Evolutionary conservation across 441 rosid genomes (phyloP), one percentile per base, ranked within the genome.

Genomic region (Mallotus japonicus): DNA sequence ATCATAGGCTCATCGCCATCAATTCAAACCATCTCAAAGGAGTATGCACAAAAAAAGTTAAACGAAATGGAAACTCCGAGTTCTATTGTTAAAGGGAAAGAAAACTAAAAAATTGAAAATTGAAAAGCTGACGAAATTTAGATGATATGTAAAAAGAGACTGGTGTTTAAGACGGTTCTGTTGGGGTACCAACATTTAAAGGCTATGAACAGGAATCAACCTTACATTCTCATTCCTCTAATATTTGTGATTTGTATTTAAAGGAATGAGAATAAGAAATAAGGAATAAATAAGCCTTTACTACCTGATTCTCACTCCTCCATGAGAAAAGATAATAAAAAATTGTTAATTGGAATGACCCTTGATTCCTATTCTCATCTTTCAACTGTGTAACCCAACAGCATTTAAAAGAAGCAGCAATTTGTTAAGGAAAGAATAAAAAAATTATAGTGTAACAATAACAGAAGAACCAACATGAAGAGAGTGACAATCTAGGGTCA

Each of bases 361-460:
- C 49, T 37, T 44, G 13, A 62, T 62, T 62, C n/a, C 47, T 62
- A 58, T 37, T 62, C 49, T 20, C 17, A 37, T 49, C 19, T 62
- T 62, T 16, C 40, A 62, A 37, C 13, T 62, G 40, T 62, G 66
- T 37, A 62, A 62, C 66, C 66, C 37, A 62, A 62, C 17, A 62
- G 14, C 49, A 14, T 62, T 37, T 20, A 37, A 62, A 22, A n/a
- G 47, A 37, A 62, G 66, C 16, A 40, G 17, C 47, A 16, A 61
- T 61, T 37, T 37, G 6, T 37, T 3, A 37, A 37, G 40, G 40
- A 6, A 37, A 37, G 5, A 37, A 37, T 37, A 37, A 37, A 37
- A 28, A 37, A 4, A 37, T 37, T 37, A 37, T 2, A 37, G 6
- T 37, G 40, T 37, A 6, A 37, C 6, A 37, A 37, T 37, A 15